These are phyloP conservation scores for Zygosaccharomyces gambellarensis DNA, from an alignment of 805 yeast species.

Conservation along the genomic window DNA sequence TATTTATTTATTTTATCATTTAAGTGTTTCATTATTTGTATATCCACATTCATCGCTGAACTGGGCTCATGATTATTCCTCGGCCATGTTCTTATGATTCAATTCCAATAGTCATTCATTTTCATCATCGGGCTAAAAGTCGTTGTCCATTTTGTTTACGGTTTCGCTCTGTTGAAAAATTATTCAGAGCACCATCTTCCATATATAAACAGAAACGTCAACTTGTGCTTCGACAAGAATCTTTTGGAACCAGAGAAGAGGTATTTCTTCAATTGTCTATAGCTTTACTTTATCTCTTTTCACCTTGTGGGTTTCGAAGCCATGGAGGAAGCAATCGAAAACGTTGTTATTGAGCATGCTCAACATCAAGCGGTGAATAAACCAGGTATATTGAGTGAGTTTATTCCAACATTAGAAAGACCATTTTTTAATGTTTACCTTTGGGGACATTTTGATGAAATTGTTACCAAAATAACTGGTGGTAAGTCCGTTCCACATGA, in stretches of 20 bases:
- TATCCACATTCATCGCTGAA: too few relatives aligned
- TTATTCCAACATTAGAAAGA: conserved; percentile 31
- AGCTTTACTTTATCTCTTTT: not conserved
- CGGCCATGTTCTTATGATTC: not conserved
- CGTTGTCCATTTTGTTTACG: not conserved
- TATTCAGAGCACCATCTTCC: not conserved
- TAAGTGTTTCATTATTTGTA: too few relatives aligned
- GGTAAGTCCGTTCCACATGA: conserved; percentile 36
- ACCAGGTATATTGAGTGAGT: conserved; percentile 2
- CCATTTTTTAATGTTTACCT: conserved; percentile 35
- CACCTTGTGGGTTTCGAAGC: not conserved
- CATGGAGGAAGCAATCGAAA: conserved; percentile 1
- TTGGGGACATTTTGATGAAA: conserved; percentile 29
- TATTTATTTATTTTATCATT: conserved; percentile 6
- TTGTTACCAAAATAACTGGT: conserved; percentile 18
- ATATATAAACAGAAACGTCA: not conserved
- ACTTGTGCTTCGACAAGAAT: not conserved
- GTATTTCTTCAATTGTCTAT: not conserved
- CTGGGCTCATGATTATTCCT: too few relatives aligned
- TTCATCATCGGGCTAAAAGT: not conserved
- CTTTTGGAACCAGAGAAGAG: not conserved
- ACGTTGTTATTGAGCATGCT: not conserved
- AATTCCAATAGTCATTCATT: not conserved
- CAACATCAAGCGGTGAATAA: not conserved
- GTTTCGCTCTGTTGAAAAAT: conserved; percentile 3